phyloP scores from a whole-genome alignment of 805 yeast genomes.

The Yarrowia sp. region DNA sequence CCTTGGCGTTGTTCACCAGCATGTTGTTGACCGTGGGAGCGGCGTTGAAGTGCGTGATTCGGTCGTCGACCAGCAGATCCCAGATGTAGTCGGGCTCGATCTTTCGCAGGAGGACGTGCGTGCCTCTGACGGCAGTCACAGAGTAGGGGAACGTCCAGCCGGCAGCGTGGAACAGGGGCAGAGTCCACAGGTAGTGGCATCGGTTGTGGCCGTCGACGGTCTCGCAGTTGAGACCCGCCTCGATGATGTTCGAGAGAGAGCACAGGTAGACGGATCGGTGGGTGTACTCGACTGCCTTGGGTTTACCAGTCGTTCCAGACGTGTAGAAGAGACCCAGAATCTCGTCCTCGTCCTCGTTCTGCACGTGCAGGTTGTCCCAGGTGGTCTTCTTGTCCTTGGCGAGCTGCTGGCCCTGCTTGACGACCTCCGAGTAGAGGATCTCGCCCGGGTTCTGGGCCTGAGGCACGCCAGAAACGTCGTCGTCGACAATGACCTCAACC shows the following conservation, averaged over 20 bases:
- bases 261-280: slow-evolving; percentile 40
- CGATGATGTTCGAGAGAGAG: slow-evolving; percentile 38
- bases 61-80: slow-evolving; percentile 35
- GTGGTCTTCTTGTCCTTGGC: slow-evolving; percentile 19
- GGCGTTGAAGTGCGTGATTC: slow-evolving; percentile 40
- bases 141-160: slow-evolving; percentile 43
- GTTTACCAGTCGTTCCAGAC: slow-evolving; percentile 41
- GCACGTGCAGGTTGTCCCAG: slow-evolving; percentile 33
- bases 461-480: slow-evolving; percentile 11
- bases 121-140: slow-evolving; percentile 42
- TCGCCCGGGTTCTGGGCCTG: neutral
- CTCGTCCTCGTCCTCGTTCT: slow-evolving; percentile 33
- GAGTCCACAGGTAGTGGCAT: slow-evolving; percentile 41
- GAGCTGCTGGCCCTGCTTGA: slow-evolving; percentile 29
- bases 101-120: slow-evolving; percentile 40
- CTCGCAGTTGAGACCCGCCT: slow-evolving; percentile 37
- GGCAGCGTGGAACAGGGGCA: slow-evolving; percentile 42
- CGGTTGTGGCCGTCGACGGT: slow-evolving; percentile 34
- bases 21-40: slow-evolving; percentile 43
- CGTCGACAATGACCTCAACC: slow-evolving; percentile 31
- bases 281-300: slow-evolving; percentile 43
- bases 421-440: slow-evolving; percentile 30
- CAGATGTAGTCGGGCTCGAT: slow-evolving; percentile 39
- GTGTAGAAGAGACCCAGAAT: slow-evolving; percentile 37
- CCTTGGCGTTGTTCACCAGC: slow-evolving; percentile 37